These are phyloP conservation scores for Solanum chmielewskii DNA, from an alignment of 257 asterid species.

Conservation along the genomic window DNA sequence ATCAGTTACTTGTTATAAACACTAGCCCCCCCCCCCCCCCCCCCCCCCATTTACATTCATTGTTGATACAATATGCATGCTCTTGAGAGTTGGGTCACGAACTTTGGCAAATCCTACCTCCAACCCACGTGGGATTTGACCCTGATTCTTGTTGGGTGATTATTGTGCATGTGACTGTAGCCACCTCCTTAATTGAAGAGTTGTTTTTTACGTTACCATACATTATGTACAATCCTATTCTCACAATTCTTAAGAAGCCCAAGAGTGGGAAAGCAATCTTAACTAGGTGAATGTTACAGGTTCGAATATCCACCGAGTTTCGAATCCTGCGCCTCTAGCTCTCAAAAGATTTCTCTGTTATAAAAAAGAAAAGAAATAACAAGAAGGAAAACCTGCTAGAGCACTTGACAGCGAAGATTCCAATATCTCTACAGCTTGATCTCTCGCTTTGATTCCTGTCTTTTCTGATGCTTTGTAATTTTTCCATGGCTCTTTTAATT, in stretches of 20 bases:
- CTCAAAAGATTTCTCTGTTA: neutral
- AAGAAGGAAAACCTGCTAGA: neutral
- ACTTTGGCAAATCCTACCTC: no score
- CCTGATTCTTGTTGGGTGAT: no score
- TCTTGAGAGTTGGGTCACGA: no score
- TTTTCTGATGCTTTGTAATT: neutral
- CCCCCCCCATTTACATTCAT: no score
- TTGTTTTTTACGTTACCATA: no score
- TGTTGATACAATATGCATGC: no score
- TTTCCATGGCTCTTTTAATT: neutral
- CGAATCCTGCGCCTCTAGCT: neutral
- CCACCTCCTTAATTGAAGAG: no score
- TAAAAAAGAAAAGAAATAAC: neutral
- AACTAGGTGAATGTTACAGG: neutral
- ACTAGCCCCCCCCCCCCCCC: no score
- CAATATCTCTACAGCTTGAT: neutral
- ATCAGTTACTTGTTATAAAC: no score
- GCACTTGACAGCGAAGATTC: neutral
- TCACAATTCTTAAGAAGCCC: neutral
- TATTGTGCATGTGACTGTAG: no score
- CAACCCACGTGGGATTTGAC: no score
- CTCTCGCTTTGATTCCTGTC: neutral
- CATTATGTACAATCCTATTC: neutral
- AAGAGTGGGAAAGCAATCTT: neutral
- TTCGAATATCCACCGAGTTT: neutral